A percentile compares a stretch with the other conserved stretches of the same genome.
phyloP scores from a whole-genome alignment of 2,329 filamentous ascomycete species.

The Elsinoe perseae region DNA sequence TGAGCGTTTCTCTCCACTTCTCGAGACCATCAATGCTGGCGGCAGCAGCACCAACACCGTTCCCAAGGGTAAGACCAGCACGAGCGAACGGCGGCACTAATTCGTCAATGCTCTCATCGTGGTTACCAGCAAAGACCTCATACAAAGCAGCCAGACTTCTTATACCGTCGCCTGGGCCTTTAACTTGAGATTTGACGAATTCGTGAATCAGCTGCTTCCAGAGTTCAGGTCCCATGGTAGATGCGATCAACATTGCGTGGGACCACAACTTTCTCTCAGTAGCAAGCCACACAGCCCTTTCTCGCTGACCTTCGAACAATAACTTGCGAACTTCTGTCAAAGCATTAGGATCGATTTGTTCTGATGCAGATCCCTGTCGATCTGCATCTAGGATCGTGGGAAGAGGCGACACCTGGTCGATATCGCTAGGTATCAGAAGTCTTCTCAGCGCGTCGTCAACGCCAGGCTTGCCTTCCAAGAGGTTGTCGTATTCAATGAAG shows the following conservation, averaged over 20 bases:
- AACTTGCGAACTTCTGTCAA: constrained; percentile 65
- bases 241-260: constrained; percentile 89
- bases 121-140: constrained; percentile 86
- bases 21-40: constrained; percentile 74
- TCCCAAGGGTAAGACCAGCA: constrained; percentile 84
- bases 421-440: constrained; percentile 58
- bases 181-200: constrained; percentile 91
- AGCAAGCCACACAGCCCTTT: constrained; percentile 87
- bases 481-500: constrained; percentile 79
- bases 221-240: constrained; percentile 60
- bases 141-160: constrained; percentile 88
- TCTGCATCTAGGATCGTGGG: constrained; percentile 15
- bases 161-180: constrained; percentile 67
- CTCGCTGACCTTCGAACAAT: constrained; percentile 72
- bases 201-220: constrained; percentile 94
- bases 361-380: constrained; percentile 37
- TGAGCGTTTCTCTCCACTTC: constrained; percentile 87
- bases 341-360: constrained; percentile 61
- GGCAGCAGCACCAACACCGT: constrained; percentile 55
- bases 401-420: constrained; percentile 30
- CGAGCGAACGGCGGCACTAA: constrained; percentile 88
- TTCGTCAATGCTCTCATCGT: constrained; percentile 90
- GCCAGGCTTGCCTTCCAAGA: constrained; percentile 62
- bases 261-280: constrained; percentile 93
- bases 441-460: constrained; percentile 69